Percentiles rank a stretch among this genome's conserved stretches.
These are phyloP conservation scores for Mortierella alpina DNA, from an alignment of 192 early-diverging fungal species.

Conservation along the genomic window DNA sequence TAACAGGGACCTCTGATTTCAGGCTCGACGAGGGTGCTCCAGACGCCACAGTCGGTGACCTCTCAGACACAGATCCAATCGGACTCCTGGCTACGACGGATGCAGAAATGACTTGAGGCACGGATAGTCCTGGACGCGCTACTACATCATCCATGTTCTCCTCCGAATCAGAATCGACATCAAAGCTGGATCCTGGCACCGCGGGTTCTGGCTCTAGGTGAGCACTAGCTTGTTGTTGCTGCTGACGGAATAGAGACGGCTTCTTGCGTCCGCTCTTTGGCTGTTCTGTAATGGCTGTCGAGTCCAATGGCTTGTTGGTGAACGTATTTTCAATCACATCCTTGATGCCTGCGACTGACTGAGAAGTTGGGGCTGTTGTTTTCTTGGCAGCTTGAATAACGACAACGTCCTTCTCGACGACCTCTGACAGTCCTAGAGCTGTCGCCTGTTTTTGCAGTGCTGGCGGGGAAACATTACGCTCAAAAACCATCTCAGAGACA, in stretches of 20 bases:
- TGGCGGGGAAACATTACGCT: slow-evolving; percentile 11
- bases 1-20: no score
- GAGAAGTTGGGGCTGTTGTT: neutral
- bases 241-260: slow-evolving; percentile 34
- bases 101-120: slow-evolving; percentile 8
- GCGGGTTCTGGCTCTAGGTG: slow-evolving; percentile 35
- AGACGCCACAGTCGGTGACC: no score
- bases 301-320: slow-evolving; percentile 19
- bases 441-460: neutral
- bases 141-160: neutral
- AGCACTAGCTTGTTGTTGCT: neutral
- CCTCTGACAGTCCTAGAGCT: slow-evolving; percentile 17
- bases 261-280: slow-evolving; percentile 15
- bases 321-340: slow-evolving; percentile 39
- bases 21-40: no score
- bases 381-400: neutral
- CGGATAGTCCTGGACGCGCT: neutral
- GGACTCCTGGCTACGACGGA: no score
- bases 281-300: neutral
- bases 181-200: slow-evolving; percentile 15
- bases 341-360: slow-evolving; percentile 8
- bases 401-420: slow-evolving; percentile 7
- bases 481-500: slow-evolving; percentile 26
- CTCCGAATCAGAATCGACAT: neutral
- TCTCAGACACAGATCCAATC: no score